Conservation (phyloP, 2,329 filamentous ascomycete genomes). For the Penicillium olsonii region DNA sequence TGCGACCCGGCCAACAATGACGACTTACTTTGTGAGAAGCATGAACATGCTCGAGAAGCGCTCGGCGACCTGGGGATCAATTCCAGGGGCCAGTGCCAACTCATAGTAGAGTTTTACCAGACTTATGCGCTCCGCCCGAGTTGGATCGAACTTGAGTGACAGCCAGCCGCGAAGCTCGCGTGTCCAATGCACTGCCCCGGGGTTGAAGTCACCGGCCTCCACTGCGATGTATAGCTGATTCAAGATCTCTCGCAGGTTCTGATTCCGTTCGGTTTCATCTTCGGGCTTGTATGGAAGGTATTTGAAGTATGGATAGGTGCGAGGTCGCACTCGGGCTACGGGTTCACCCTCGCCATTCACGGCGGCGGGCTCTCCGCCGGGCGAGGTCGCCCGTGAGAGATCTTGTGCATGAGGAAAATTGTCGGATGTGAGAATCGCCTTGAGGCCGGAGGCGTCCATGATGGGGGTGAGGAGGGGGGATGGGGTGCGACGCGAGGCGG, state of each 20-base stretch:
- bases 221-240: constrained; percentile 92
- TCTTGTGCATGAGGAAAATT: constrained; percentile 57
- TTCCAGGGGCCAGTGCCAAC: constrained; percentile 82
- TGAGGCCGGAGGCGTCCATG: constrained; percentile 39
- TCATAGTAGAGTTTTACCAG: constrained; percentile 93
- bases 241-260: constrained; percentile 80
- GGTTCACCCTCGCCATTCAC: constrained; percentile 56
- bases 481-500: constrained; percentile 21
- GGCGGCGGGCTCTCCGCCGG: constrained; percentile 58
- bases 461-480: constrained; percentile 17
- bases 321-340: constrained; percentile 71
- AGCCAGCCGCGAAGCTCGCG: constrained; percentile 94
- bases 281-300: constrained; percentile 89
- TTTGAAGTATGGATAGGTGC: constrained; percentile 90
- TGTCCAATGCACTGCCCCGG: constrained; percentile 94
- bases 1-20: too few species aligned
- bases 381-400: constrained; percentile 83
- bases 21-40: constrained; percentile 81
- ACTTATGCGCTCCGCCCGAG: constrained; percentile 76
- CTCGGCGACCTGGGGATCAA: constrained; percentile 80
- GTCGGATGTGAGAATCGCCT: constrained; percentile 39
- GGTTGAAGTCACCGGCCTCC: constrained; percentile 88
- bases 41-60: constrained; percentile 97
- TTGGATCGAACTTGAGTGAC: constrained; percentile 95
- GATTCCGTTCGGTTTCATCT: constrained; percentile 73